Evolutionary conservation across 2,329 filamentous ascomycete genomes (phyloP).

Genomic region (Chaetomiaceae sp.): DNA sequence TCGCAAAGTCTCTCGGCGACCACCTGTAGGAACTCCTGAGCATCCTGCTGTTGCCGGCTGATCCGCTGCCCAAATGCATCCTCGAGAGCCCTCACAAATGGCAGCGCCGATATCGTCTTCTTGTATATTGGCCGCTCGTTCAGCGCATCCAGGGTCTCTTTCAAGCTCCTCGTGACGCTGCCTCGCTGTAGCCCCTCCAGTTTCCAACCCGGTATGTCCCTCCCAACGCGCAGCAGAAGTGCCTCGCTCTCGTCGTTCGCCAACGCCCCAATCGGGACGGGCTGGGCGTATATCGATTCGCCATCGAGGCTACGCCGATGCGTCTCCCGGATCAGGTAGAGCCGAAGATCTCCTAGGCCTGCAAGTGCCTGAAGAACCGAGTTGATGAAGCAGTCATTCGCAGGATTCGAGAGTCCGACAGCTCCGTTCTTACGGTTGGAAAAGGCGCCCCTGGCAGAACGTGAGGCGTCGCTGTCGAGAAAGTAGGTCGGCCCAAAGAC

Average conservation of each 20-base stretch:
- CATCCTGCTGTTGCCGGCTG: slow-evolving; percentile 92
- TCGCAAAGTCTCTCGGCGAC: slow-evolving; percentile 89
- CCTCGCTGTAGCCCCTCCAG: slow-evolving; percentile 70
- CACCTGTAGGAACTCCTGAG: slow-evolving; percentile 93
- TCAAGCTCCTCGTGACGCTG: slow-evolving; percentile 78
- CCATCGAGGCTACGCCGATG: slow-evolving; percentile 80
- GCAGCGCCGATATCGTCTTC: slow-evolving; percentile 86
- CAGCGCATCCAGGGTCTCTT: slow-evolving; percentile 85
- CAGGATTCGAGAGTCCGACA: slow-evolving; percentile 82
- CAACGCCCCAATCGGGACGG: slow-evolving; percentile 39
- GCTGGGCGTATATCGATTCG: slow-evolving; percentile 65
- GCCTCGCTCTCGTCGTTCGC: slow-evolving; percentile 3
- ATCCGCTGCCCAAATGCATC: slow-evolving; percentile 84
- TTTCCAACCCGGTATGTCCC: slow-evolving; percentile 53
- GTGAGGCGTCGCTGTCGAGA: slow-evolving; percentile 73
- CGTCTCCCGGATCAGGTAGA: slow-evolving; percentile 89
- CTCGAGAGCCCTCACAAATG: slow-evolving; percentile 80
- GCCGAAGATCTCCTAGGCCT: slow-evolving; percentile 78
- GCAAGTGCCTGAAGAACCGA: slow-evolving; percentile 91
- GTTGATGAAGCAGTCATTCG: slow-evolving; percentile 97
- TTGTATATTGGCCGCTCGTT: slow-evolving; percentile 91
- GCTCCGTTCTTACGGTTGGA: slow-evolving; percentile 70
- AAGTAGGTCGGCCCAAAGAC: slow-evolving; percentile 98
- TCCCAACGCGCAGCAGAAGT: slow-evolving; percentile 13
- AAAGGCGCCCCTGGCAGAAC: slow-evolving; percentile 33